Base-by-base conservation (phyloP, 139 green algal species). In the Asterochloris erici region DNA sequence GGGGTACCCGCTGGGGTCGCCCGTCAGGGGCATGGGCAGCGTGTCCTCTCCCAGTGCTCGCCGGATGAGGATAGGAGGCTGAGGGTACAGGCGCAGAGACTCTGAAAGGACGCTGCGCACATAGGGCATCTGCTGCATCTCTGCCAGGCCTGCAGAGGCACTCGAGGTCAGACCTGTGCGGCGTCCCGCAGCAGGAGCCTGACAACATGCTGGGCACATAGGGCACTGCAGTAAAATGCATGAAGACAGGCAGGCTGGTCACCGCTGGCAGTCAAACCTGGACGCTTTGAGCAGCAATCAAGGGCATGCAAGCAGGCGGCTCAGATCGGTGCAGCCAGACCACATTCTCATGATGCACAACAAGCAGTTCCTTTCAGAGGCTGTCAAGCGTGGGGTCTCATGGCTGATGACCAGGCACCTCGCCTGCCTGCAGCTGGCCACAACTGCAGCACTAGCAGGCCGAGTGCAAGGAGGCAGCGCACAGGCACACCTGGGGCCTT, bases 51-150 rank as follows among this genome's bases (percentile, higher is more conserved):
- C 86, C 28, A 99, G 89, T 0, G 95, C 86, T 1, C 97, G 89
- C 28, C 96, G 89, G 85, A 99, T 98, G 68, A 99, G 93, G 78
- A 99, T 93, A 23, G 97, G 97, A 11, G 97, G 97, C 90, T 99
- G 95, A 6, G 96, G 96, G 87, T 98, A 99, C 61, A 99, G 77
- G 60, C 96, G 87, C 82, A 99, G 90, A 11, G 91, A 93, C 92
- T 99, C 96, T 14, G 93, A 92, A 26, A 99, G 81, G 10, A 79
- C 83, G 9, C 88, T 86, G 63, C 91, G 86, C 27, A 92, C 79
- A 87, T 94, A 96, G 14, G 88, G 85, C 84, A 98, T 69, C 21
- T 82, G 75, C 54, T 83, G 85, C 60, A 97, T 90, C 82, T 97
- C 90, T 4, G 92, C 92, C 28, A 96, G 74, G 47, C 77, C 91